Evolutionary conservation across 768 basidiomycete genomes (phyloP).

Genomic region (Cystobasidium onofrii): DNA sequence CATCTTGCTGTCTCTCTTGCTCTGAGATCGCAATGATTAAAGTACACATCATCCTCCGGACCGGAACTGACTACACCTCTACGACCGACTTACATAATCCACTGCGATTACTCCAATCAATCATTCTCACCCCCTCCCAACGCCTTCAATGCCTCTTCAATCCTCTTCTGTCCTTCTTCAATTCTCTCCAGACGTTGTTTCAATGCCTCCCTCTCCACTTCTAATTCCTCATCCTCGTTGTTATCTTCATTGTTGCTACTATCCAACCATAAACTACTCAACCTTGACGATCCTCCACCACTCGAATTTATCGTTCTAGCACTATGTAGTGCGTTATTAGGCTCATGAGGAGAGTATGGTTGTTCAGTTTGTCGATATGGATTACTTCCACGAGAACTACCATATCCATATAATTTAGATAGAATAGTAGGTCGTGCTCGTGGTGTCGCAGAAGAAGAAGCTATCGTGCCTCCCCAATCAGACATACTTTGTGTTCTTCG

Average conservation of each 20-base stretch:
- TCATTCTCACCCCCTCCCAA: conserved; percentile 15
- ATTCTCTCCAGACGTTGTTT: conserved; percentile 19
- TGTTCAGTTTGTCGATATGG: no score
- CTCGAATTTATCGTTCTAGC: background rate
- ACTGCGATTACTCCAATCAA: no score
- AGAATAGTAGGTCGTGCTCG: conserved; percentile 22
- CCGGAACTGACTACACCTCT: background rate
- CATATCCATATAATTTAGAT: conserved; percentile 22
- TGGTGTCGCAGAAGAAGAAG: background rate
- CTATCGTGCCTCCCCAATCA: conserved; percentile 19
- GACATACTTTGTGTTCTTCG: conserved; percentile 13
- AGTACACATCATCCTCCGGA: background rate
- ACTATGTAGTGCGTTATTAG: no score
- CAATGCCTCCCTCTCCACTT: background rate
- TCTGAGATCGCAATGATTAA: no score
- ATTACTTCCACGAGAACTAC: background rate
- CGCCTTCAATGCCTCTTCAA: conserved; percentile 23
- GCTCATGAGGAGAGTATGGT: no score
- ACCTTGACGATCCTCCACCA: background rate
- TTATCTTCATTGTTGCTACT: background rate
- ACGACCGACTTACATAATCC: no score
- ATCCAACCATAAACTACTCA: background rate
- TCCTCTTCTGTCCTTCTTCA: conserved; percentile 29
- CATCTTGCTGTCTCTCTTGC: no score
- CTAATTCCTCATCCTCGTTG: background rate